Percentiles rank a stretch among this genome's conserved stretches.
Evolutionary conservation across 1,284 basidiomycete genomes (phyloP).

Genomic region (Rhodotorula sp.): DNA sequence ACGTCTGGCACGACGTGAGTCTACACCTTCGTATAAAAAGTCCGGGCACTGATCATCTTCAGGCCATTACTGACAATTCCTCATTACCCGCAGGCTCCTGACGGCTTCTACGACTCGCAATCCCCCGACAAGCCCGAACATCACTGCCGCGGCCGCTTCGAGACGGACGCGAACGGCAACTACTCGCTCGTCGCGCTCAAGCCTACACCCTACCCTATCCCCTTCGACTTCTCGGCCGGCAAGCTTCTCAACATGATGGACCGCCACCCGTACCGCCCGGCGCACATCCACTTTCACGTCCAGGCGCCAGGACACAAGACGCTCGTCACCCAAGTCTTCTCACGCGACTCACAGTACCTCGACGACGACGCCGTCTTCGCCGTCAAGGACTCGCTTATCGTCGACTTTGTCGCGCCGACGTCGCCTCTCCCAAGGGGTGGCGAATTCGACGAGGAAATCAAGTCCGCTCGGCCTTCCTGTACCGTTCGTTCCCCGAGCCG

Average conservation of each 20-base stretch:
- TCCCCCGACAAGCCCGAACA: constrained; percentile 48
- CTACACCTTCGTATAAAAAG: background rate
- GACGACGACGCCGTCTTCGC: constrained; percentile 52
- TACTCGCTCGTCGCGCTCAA: constrained; percentile 38
- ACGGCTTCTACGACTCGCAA: constrained; percentile 52
- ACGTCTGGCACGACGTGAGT: constrained; percentile 50
- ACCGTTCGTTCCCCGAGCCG: no score
- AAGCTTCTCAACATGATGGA: constrained; percentile 49
- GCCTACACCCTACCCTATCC: constrained; percentile 52
- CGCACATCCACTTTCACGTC: constrained; percentile 50
- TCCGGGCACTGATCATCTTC: no score
- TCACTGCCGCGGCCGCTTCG: constrained; percentile 41
- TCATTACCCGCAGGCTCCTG: constrained; percentile 40
- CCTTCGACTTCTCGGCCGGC: constrained; percentile 50
- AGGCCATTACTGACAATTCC: background rate
- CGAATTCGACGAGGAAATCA: constrained; percentile 31
- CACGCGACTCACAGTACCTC: constrained; percentile 49
- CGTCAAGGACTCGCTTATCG: constrained; percentile 49
- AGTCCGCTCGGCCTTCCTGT: constrained; percentile 3
- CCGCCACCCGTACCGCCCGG: constrained; percentile 48
- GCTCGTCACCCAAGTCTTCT: constrained; percentile 49
- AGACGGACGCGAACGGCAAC: constrained; percentile 44
- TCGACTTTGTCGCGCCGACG: constrained; percentile 44
- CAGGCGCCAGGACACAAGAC: constrained; percentile 44
- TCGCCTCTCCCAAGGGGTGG: constrained; percentile 30